phyloP scores from a whole-genome alignment of 805 yeast genomes.

The Cyberlindnera americana region DNA sequence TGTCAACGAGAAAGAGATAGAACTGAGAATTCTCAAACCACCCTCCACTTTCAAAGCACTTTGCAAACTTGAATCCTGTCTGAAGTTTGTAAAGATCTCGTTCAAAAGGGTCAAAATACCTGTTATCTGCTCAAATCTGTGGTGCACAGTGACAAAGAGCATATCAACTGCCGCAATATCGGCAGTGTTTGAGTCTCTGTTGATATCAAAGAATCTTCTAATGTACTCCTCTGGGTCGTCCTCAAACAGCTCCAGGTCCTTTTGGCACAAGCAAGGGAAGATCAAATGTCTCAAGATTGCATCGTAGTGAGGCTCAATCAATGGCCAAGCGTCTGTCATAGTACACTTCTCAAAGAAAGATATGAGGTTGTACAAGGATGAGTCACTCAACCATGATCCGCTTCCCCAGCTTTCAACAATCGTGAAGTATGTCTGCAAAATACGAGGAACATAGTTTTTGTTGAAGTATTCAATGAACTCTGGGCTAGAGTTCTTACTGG shows the following conservation, averaged over 20 bases:
- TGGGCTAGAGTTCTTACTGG: conserved; percentile 36
- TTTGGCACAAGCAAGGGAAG: conserved; percentile 74
- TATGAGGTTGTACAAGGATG: conserved; percentile 62
- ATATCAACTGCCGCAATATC: conserved; percentile 80
- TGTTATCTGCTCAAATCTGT: conserved; percentile 53
- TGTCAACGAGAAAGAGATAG: conserved; percentile 52
- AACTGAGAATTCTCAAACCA: conserved; percentile 72
- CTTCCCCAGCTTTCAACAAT: conserved; percentile 39
- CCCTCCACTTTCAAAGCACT: conserved; percentile 74
- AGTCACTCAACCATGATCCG: conserved; percentile 59
- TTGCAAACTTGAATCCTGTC: conserved; percentile 31
- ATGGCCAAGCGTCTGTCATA: conserved; percentile 51
- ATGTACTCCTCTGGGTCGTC: conserved; percentile 88
- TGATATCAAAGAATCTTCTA: conserved; percentile 63
- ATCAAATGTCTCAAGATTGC: conserved; percentile 65
- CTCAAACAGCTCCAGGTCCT: conserved; percentile 68
- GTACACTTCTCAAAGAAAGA: conserved; percentile 63
- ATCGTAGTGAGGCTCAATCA: conserved; percentile 61
- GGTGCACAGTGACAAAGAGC: conserved; percentile 54
- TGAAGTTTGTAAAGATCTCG: conserved; percentile 38
- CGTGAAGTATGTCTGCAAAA: conserved; percentile 59
- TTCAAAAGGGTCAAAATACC: conserved; percentile 55
- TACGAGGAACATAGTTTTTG: conserved; percentile 61
- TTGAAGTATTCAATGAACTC: conserved; percentile 56
- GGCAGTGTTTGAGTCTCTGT: conserved; percentile 62